Evolutionary conservation across 2,329 filamentous ascomycete species (phyloP).

Genomic region (Xylaria sp.): DNA sequence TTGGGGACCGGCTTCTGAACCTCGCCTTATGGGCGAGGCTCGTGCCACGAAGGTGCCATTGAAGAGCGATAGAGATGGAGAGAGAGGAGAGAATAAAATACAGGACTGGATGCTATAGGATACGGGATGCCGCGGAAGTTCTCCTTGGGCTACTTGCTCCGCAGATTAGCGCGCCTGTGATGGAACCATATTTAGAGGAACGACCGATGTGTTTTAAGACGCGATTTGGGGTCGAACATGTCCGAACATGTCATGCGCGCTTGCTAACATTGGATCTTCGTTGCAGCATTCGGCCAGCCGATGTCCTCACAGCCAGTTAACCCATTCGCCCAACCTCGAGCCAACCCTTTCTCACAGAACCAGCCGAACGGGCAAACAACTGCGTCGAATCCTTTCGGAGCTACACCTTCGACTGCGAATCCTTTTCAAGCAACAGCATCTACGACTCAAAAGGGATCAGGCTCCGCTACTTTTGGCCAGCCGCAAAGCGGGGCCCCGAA

Average conservation of each 20-base stretch:
- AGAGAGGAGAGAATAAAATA: too few species aligned
- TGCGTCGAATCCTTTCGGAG: slow-evolving; percentile 10
- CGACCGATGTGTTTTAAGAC: neutral
- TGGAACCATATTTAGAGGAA: neutral
- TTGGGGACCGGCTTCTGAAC: neutral
- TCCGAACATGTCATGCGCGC: neutral
- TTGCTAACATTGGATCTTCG: slow-evolving; percentile 22
- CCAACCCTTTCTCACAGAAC: slow-evolving; percentile 27
- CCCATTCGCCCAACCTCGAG: slow-evolving; percentile 25
- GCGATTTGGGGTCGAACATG: neutral
- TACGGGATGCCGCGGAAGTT: neutral
- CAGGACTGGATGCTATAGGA: neutral
- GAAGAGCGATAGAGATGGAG: too few species aligned
- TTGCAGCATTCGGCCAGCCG: slow-evolving; percentile 31
- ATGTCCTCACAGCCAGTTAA: slow-evolving; percentile 19
- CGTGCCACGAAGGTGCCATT: neutral
- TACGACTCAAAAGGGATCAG: slow-evolving; percentile 8
- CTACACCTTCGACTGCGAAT: slow-evolving; percentile 5
- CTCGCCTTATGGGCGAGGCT: neutral
- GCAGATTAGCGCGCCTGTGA: neutral
- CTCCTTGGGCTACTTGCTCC: neutral
- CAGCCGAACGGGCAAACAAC: slow-evolving; percentile 9
- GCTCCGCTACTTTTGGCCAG: slow-evolving; percentile 20
- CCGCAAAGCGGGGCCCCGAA: slow-evolving; percentile 2
- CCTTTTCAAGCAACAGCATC: slow-evolving; percentile 8